Conservation (phyloP, 257 asterid species). For the Mitragyna speciosa region DNA sequence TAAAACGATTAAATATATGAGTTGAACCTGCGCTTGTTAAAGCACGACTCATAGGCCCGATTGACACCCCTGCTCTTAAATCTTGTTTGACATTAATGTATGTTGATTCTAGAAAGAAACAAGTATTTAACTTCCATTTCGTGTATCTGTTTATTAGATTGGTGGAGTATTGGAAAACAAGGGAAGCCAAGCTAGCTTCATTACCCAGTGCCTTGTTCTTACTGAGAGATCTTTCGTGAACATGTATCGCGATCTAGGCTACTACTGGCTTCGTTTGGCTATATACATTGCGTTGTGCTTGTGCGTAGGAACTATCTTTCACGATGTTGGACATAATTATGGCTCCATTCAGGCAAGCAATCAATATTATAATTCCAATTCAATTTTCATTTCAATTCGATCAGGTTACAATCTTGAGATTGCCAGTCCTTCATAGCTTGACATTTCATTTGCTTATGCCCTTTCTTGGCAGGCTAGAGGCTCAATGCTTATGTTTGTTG, state of each 20-base stretch:
- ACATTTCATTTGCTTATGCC: background rate
- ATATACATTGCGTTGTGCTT: constrained; percentile 46
- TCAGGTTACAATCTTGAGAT: too few species aligned
- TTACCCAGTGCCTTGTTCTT: constrained; percentile 49
- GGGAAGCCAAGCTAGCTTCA: constrained; percentile 49
- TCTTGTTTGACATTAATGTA: too few species aligned
- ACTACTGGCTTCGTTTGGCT: constrained; percentile 66
- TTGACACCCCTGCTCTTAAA: too few species aligned
- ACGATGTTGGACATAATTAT: constrained; percentile 43
- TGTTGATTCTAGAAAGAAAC: background rate
- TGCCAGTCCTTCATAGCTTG: background rate
- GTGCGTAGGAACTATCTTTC: constrained; percentile 50
- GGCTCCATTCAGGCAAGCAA: constrained; percentile 52
- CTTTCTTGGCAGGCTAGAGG: constrained; percentile 43
- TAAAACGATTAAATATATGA: too few species aligned
- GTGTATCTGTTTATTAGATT: background rate
- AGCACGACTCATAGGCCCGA: too few species aligned
- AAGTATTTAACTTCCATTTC: too few species aligned
- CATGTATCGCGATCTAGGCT: constrained; percentile 64
- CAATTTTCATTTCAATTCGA: background rate
- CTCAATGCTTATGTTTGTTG: constrained; percentile 45
- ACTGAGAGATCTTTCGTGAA: constrained; percentile 52
- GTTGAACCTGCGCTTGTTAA: too few species aligned
- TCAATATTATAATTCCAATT: too few species aligned
- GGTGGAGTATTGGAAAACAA: constrained; percentile 29